phyloP scores from a whole-genome alignment of 2,329 filamentous ascomycete genomes.

The Microcyclospora pomicola region DNA sequence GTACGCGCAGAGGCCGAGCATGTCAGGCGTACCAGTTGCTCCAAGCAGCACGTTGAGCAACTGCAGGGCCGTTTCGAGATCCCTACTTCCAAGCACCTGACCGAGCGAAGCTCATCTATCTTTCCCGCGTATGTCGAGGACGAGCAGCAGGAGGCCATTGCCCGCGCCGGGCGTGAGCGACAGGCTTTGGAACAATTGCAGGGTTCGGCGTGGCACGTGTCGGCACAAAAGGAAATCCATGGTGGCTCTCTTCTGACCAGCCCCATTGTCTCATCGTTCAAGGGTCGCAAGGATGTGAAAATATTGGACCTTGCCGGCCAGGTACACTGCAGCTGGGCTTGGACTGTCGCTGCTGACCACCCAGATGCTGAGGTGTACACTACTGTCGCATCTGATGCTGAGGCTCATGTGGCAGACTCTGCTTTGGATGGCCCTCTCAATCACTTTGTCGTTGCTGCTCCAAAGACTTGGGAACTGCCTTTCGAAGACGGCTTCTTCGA shows the following conservation, averaged over 20 bases:
- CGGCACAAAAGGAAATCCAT: slow-evolving; percentile 46
- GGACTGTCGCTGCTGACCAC: slow-evolving; percentile 79
- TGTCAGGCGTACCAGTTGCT: slow-evolving; percentile 61
- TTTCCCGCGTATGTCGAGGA: slow-evolving; percentile 27
- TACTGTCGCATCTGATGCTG: slow-evolving; percentile 35
- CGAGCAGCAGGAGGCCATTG: slow-evolving; percentile 20
- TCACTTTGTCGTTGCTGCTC: slow-evolving; percentile 69
- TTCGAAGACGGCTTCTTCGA: slow-evolving; percentile 82
- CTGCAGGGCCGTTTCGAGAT: slow-evolving; percentile 77
- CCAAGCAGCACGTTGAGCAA: slow-evolving; percentile 60
- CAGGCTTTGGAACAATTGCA: slow-evolving; percentile 62
- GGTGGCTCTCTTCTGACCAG: slow-evolving; percentile 46
- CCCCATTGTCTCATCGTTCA: slow-evolving; percentile 31
- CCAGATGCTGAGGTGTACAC: slow-evolving; percentile 79
- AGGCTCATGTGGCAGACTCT: slow-evolving; percentile 40
- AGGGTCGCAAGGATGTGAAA: slow-evolving; percentile 35
- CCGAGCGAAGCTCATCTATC: slow-evolving; percentile 30
- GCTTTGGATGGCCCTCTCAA: slow-evolving; percentile 75
- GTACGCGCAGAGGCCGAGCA: slow-evolving; percentile 82
- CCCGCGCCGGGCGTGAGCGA: slow-evolving; percentile 53
- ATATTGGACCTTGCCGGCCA: slow-evolving; percentile 82
- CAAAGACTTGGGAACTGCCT: slow-evolving; percentile 64
- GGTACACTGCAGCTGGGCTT: slow-evolving; percentile 83
- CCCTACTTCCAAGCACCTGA: slow-evolving; percentile 25
- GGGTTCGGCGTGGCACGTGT: slow-evolving; percentile 47